Evolutionary conservation across 2,329 filamentous ascomycete species (phyloP), one percentile per base, ranked within the genome.

Genomic region (Aspergillus melleus): DNA sequence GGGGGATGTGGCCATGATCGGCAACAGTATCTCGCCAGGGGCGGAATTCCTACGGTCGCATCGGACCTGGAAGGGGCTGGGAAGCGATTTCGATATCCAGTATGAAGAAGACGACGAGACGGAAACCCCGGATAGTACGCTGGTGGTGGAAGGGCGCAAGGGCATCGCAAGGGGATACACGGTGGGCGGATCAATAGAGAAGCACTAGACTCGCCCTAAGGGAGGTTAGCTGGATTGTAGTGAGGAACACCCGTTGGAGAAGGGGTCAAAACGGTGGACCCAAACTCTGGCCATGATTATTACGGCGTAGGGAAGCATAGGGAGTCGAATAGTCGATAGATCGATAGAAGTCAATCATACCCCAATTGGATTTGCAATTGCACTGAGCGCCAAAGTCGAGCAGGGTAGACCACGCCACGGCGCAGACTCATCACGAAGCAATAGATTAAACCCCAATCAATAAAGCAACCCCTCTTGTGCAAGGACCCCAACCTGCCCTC

Each of bases 101-200:
- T 86, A 85, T 64, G 85, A 88, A 30, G 81, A 84, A n/a, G 81
- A 84, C 52, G 81, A 77, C n/a, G 79, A 79, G 14, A 64, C 55
- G 8, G 49, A 52, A 16, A 12, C 50, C 19, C 16, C 29, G 20
- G 71, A 78, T 44, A 84, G 90, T 58, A 88, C 90, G 1, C 74
- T 85, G 19, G 84, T 99, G 59, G 92, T 96, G 71, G 88, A 97
- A 76, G 95, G 95, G 1, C 85, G 92, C 64, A 90, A 88, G 65
- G 95, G 95, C 16, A 87, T 98, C 58, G 95, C 95, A 36, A 87
- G 91, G 69, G 95, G 94, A 0, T 99, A 99, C 79, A 86, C 82
- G 0, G 89, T 95, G 55, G 91, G 90, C 8, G 85, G 87, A 20
- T 81, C 80, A 52, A 67, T 68, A 56, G 74, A 76, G 52, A 76